Evolutionary conservation across 2,329 filamentous ascomycete species (phyloP).

Genomic region (Arthroderma sp.): DNA sequence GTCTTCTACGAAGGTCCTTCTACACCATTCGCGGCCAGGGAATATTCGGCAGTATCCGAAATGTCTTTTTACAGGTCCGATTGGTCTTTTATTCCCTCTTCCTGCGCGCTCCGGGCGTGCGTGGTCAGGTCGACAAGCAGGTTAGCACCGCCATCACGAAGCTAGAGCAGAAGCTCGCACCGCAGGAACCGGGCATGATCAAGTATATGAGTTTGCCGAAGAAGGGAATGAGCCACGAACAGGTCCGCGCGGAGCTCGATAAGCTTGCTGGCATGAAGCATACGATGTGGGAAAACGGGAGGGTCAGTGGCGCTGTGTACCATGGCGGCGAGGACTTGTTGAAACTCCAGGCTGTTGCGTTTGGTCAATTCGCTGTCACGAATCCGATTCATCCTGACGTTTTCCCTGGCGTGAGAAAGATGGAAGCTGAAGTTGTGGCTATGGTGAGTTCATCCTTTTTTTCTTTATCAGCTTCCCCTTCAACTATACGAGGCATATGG

Average conservation of each 20-base stretch:
- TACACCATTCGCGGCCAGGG: slow-evolving; percentile 85
- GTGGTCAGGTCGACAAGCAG: slow-evolving; percentile 72
- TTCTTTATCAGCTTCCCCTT: not conserved
- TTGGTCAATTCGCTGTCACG: slow-evolving; percentile 83
- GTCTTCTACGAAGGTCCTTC: slow-evolving; percentile 66
- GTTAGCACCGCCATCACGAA: slow-evolving; percentile 68
- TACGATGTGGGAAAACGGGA: slow-evolving; percentile 91
- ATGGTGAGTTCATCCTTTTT: slow-evolving; percentile 53
- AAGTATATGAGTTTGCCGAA: slow-evolving; percentile 67
- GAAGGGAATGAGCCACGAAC: slow-evolving; percentile 69
- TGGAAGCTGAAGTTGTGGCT: slow-evolving; percentile 95
- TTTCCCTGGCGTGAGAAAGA: slow-evolving; percentile 94
- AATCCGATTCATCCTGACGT: slow-evolving; percentile 98
- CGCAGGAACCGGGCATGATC: slow-evolving; percentile 55
- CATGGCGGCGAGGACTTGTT: slow-evolving; percentile 77
- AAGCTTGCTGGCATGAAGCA: slow-evolving; percentile 77
- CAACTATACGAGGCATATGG: not conserved
- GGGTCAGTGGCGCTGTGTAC: slow-evolving; percentile 89
- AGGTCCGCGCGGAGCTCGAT: slow-evolving; percentile 66
- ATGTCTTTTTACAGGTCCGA: slow-evolving; percentile 60
- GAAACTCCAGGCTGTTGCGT: slow-evolving; percentile 80
- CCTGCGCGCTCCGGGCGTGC: slow-evolving; percentile 73
- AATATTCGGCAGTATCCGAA: slow-evolving; percentile 61
- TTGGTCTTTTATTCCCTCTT: slow-evolving; percentile 74
- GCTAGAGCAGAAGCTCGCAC: slow-evolving; percentile 71